Base-by-base conservation (phyloP, 805 yeast genomes). In the Starmerella bacillaris region DNA sequence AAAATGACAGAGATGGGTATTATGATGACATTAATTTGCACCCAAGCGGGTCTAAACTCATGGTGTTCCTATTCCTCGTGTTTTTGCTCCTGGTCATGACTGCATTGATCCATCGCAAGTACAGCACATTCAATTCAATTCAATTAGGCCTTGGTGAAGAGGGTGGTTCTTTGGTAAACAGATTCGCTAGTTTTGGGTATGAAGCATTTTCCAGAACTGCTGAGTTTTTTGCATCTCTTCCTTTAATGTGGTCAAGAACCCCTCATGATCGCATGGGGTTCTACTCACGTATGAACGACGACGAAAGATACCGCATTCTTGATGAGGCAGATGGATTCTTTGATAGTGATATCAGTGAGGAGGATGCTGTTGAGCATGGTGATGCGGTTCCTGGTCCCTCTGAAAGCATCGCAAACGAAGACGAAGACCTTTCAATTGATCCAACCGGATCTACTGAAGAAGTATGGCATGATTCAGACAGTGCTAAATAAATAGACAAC, bases 271-370 rank as follows among this genome's bases (percentile, higher is more conserved):
- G 31, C 16, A 43, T 52, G 27, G 45, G 48, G 0, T 53, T 54
- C 32, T 56, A 54, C 30, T 51, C 49, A 15, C 50, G 53, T 30
- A 51, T 53, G 41, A 56, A 49, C 31, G 51, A 50, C 29, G 57
- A 51, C 18, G 57, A 51, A 38, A 42, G 55, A 20, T 39, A 50
- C 31, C 45, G 51, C 2, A 48, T 48, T n/a, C 49, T 49, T 5
- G 55, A 51, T 21, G 35, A 33, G 15, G 34, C 18, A 5, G 29
- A 26, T 7, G 29, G 29, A 7, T 26, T 26, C 29, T 29, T 29
- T 14, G 32, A 29, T 8, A 43, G 36, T 14, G 34, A 37, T 18
- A 46, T 44, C 32, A 45, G 43, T 12, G 52, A 43, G 9, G 47
- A 45, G 24, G 31, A 22, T 16, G 21, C 26, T 14, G 39, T 33